Evolutionary conservation across 805 yeast species (phyloP).

Genomic region (Priceomyces castillae): DNA sequence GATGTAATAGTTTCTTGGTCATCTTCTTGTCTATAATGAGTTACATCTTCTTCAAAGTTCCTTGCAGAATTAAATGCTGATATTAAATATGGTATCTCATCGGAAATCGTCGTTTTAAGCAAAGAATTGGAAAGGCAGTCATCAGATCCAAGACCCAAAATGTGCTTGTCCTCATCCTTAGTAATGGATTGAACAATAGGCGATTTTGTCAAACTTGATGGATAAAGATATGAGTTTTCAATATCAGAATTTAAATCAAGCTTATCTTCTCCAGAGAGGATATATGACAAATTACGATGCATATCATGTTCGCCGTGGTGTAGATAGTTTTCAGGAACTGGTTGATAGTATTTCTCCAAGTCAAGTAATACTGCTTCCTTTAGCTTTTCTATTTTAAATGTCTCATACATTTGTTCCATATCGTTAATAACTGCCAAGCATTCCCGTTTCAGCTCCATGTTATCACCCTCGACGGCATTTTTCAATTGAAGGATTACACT

Average conservation of each 20-base stretch:
- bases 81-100: conserved; percentile 64
- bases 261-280: not conserved
- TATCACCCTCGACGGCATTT: conserved; percentile 49
- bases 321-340: not conserved
- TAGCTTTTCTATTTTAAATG: conserved; percentile 37
- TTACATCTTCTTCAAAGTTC: conserved; percentile 51
- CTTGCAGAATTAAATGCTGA: conserved; percentile 65
- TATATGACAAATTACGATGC: not conserved
- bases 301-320: not conserved
- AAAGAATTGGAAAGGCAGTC: conserved; percentile 30
- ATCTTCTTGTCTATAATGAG: conserved; percentile 20
- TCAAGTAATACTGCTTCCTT: conserved; percentile 13
- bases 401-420: conserved; percentile 71
- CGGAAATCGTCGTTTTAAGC: conserved; percentile 54
- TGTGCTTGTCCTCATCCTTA: conserved; percentile 9
- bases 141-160: not conserved
- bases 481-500: conserved; percentile 58
- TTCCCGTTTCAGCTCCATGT: conserved; percentile 59
- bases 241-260: conserved; percentile 23
- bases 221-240: conserved; percentile 20
- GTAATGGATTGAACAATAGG: conserved; percentile 43
- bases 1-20: conserved; percentile 2
- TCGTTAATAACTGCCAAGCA: conserved; percentile 66
- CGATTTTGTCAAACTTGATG: conserved; percentile 22
- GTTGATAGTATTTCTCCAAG: conserved; percentile 1